A percentile compares a stretch with the other conserved stretches of the same genome.
Evolutionary conservation across 2,329 filamentous ascomycete genomes (phyloP).

Genomic region (Drechslerella dactyloides): DNA sequence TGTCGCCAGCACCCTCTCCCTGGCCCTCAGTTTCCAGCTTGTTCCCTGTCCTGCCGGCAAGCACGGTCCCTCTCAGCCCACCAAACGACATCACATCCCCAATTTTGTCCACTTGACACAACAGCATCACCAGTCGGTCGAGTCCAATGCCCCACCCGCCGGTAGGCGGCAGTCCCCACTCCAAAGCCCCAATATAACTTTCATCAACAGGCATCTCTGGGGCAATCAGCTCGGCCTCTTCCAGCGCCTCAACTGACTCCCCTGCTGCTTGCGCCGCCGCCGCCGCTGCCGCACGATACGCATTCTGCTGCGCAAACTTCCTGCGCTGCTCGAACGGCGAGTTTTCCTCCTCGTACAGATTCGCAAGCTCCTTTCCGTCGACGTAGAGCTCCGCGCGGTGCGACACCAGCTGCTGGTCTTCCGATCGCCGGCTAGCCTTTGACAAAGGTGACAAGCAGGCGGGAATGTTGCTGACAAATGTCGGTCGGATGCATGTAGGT

Average conservation of each 20-base stretch:
- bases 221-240: slow-evolving; percentile 58
- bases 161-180: slow-evolving; percentile 91
- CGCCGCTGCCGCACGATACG: slow-evolving; percentile 57
- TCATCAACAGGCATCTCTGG: slow-evolving; percentile 70
- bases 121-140: slow-evolving; percentile 89
- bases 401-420: slow-evolving; percentile 74
- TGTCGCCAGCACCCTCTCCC: background rate
- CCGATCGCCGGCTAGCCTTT: slow-evolving; percentile 54
- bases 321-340: slow-evolving; percentile 81
- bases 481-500: slow-evolving; percentile 68
- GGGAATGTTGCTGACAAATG: slow-evolving; percentile 83
- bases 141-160: slow-evolving; percentile 96
- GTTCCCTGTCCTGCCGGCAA: slow-evolving; percentile 53
- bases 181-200: slow-evolving; percentile 80
- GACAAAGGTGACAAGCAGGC: slow-evolving; percentile 66
- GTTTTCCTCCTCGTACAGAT: slow-evolving; percentile 99
- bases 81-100: slow-evolving; percentile 88
- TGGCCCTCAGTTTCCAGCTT: background rate
- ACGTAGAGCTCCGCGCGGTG: slow-evolving; percentile 87
- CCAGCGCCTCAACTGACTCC: slow-evolving; percentile 26
- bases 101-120: slow-evolving; percentile 78
- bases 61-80: slow-evolving; percentile 70
- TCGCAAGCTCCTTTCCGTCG: slow-evolving; percentile 79
- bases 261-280: slow-evolving; percentile 41
- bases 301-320: slow-evolving; percentile 74